Percentiles rank a stretch among this genome's conserved stretches.
Evolutionary conservation across 768 basidiomycete species (phyloP).

Genomic region (Termitomyces heimii): DNA sequence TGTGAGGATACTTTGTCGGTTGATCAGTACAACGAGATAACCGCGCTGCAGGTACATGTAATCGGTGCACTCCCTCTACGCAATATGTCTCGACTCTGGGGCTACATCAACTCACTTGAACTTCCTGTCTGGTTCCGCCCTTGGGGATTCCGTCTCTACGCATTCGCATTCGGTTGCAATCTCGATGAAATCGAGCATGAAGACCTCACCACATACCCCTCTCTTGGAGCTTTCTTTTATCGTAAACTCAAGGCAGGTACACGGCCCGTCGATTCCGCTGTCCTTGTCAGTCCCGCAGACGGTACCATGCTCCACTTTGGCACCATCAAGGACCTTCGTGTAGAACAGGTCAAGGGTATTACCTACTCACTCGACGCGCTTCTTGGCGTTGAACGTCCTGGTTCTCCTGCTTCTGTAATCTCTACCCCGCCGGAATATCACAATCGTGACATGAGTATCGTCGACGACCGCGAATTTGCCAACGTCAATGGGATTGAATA

Average conservation of each 20-base stretch:
- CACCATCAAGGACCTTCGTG: conserved; percentile 65
- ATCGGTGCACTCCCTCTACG: conserved; percentile 91
- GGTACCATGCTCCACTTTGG: conserved; percentile 92
- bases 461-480: conserved; percentile 88
- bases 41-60: conserved; percentile 73
- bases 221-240: conserved; percentile 96
- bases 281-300: conserved; percentile 90
- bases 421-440: conserved; percentile 31
- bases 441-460: conserved; percentile 49
- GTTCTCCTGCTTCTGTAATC: conserved; percentile 35
- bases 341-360: conserved; percentile 97
- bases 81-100: conserved; percentile 96
- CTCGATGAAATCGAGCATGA: conserved; percentile 80
- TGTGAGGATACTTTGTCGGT: conserved; percentile 37
- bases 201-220: conserved; percentile 75
- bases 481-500: conserved; percentile 97
- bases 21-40: background rate
- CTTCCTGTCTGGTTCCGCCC: conserved; percentile 96
- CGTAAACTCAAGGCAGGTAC: conserved; percentile 76
- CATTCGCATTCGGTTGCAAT: conserved; percentile 89
- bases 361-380: conserved; percentile 95
- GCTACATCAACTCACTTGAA: conserved; percentile 88
- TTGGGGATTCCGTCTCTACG: conserved; percentile 79
- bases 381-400: conserved; percentile 66
- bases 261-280: conserved; percentile 71